Base-by-base conservation (phyloP, 2,329 filamentous ascomycete genomes). In the Penicillium capsulatum region DNA sequence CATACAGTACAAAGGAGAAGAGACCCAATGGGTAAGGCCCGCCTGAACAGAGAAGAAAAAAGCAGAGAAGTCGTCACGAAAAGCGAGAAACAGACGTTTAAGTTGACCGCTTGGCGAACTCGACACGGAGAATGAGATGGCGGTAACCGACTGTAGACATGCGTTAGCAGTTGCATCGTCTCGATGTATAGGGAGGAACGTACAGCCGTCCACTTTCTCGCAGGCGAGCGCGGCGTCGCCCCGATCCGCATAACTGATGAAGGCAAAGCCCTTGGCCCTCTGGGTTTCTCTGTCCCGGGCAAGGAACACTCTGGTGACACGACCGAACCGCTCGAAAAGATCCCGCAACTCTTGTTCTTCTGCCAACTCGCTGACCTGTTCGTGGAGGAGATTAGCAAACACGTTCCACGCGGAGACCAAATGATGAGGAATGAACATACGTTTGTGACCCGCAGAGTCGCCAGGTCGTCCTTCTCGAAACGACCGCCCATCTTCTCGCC, bases 251-350 rank as follows among this genome's bases (percentile, higher is more conserved):
- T 92, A 98, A 69, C 87, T 94, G 76, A 98, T 94, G 68, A 98
- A 98, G 17, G 94, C 94, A 67, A 98, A 98, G 48, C 92, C 92
- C 81, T 98, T 98, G 57, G 92, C 92, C 66, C 91, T 75, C 46
- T 89, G 87, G 28, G 92, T 98, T 60, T 98, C 92, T 65, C 92
- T 78, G 73, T 98, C 92, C 78, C 96, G 97, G 59, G 92, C 92
- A 60, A 98, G 71, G 77, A 98, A 98, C 35, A 98, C 92, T 68
- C 92, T 83, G 41, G 91, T 97, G 63, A 98, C 92, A 55, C 90
- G 86, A 62, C 92, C 92, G 67, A 92, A 96, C 55, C 92, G 82
- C 74, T 94, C 90, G 75, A 98, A 98, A 81, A 98, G 90, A 67
- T 95, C 89, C 65, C 92, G 86, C 54, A 98, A 77, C 69, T 98